Base-by-base conservation (phyloP, 352 stramenopile species). In the Globisporangium paroecandrum region DNA sequence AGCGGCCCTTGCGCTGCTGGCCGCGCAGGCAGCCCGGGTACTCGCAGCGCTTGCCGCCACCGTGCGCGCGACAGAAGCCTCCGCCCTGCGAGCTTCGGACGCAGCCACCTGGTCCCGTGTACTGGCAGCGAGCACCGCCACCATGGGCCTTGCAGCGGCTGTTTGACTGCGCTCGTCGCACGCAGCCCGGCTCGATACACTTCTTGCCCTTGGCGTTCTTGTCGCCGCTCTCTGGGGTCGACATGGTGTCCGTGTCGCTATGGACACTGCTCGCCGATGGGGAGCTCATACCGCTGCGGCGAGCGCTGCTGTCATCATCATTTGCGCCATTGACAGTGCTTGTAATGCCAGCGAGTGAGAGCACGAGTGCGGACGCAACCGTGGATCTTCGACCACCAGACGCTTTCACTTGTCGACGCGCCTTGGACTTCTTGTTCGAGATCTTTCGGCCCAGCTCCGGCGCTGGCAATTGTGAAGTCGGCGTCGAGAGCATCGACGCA, bases 41-140 rank as follows among this genome's bases (percentile, higher is more conserved):
- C 66, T 93, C 82, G 63, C 87, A 95, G 55, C 87, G 85, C 64
- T 94, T 93, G 55, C 87, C 87, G 9, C 87, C 87, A n/a, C 87
- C 87, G 34, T 95, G 87, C 0, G 85, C 83, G 20, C 87, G 77
- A 34, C 87, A 95, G 59, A 91, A 93, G 10, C 87, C 87, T 0
- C 87, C 85, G 24, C 87, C 87, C 70, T 95, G 87, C 0, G 82
- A 92, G 49, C 85, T 93, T 0, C 85, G 74, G 7, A 73, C 77
- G 66, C 87, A 95, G 15, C 85, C 85, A n/a, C 75, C 81, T 20
- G 79, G 70, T 13, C 82, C 83, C 10, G 70, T 62, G 61, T 76
- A 93, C 59, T 92, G 85, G 61, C 87, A 95, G 3, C 87, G 75
- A 0, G 85, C 85, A 6, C 87, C 87, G 18, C 87, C 87, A 0